Evolutionary conservation across 2,329 filamentous ascomycete species (phyloP), one percentile per base, ranked within the genome.

Genomic region (Fusarium cyanostomum): DNA sequence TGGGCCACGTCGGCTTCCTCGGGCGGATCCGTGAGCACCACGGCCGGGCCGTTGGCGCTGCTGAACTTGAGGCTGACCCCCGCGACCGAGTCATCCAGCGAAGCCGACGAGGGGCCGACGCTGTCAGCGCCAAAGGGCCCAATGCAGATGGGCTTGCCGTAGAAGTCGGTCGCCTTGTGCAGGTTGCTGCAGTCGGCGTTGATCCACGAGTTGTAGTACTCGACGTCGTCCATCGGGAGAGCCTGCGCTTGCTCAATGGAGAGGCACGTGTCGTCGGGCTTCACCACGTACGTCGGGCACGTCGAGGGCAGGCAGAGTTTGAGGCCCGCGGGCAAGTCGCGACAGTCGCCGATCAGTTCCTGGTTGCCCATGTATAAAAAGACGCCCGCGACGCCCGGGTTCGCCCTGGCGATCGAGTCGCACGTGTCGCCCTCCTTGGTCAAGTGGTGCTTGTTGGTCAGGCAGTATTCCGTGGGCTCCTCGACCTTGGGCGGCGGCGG

Each of bases 301-400:
- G 28, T 45, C 21, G 12, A 24, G 30, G 43, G 43, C 8, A 45
- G 30, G 28, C 39, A 43, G 39, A n/a, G n/a, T n/a, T n/a, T n/a
- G n/a, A n/a, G n/a, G n/a, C n/a, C n/a, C n/a, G n/a, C n/a, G n/a
- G n/a, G n/a, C n/a, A n/a, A n/a, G n/a, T n/a, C 12, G 13, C 13
- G 45, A 27, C 62, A 70, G 39, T 68, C 54, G 15, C 16, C 30
- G 4, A 48, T 58, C 3, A 55, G 10, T 0, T 61, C 18, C n/a
- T 57, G 58, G 39, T 71, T 71, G 7, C 21, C 41, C 8, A 57
- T 49, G 38, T 62, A 67, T n/a, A 65, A 54, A 11, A 64, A 28
- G 18, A 43, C 46, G 13, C 63, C 56, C 5, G 52, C 44, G 34
- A 70, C 60, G n/a, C 66, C 55, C 1, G 26, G 42, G 3, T 45